Evolutionary conservation across 148 eudicot species (phyloP), one percentile per base, ranked within the genome.

Genomic region (Amaranthus palmeri): DNA sequence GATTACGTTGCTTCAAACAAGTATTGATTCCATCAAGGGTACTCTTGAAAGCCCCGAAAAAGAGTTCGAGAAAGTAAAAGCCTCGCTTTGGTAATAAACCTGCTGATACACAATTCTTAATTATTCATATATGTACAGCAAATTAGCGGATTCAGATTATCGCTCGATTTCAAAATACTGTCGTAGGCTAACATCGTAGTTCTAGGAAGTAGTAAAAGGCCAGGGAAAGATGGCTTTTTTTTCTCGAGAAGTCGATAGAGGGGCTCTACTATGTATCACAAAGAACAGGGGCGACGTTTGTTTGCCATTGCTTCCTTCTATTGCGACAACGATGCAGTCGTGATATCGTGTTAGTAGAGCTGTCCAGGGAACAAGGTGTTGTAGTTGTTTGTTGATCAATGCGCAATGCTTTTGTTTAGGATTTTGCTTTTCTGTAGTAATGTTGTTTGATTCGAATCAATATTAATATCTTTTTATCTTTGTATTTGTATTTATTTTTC

Each of bases 51-150:
- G 54, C 43, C 73, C 76, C 1, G 72, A 51, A 64, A 68, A 55
- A 17, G 85, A 87, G 44, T 85, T 87, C 46, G 70, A 82, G 71
- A 74, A 70, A 62, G 56, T 76, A 47, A 76, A 76, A 41, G 61
- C 80, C 11, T 73, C 85, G n/a, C 74, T 76, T 50, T 67, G 86
- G 85, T 83, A 71, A 78, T 7, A 3, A 13, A 17, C 17, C 62
- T 13, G 54, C 65, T 62, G 73, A 73, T 62, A 61, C 62, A 61
- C 53, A 55, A 25, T 25, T 74, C 12, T 74, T 15, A 65, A 42
- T 61, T 36, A 53, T 42, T 50, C 64, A 45, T 47, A 25, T 57
- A 50, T 77, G 77, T 73, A 68, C 74, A 72, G 76, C 61, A 68
- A 62, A 59, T 68, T 48, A 46, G 47, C 46, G 5, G 56, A 60